Evolutionary conservation across 169 alveolate species (phyloP).

Genomic region (Eimeria mitis): DNA sequence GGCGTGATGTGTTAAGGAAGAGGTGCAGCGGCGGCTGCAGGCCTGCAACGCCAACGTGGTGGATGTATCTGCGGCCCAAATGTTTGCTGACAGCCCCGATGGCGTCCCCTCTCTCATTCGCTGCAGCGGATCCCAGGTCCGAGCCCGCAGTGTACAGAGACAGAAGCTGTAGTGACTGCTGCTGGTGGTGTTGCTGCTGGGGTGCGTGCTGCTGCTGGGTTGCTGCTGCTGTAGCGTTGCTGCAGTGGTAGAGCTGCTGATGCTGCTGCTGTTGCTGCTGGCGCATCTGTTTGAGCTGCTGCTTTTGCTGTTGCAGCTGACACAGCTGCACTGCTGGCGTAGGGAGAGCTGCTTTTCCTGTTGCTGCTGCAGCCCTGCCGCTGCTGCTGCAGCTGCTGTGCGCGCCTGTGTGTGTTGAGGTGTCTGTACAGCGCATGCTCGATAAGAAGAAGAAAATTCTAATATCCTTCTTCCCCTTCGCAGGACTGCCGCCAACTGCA

Average conservation of each 20-base stretch:
- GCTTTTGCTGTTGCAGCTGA: no score
- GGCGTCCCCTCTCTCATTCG: neutral
- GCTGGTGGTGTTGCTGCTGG: neutral
- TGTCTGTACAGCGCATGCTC: slow-evolving; percentile 2
- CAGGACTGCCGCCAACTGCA: slow-evolving; percentile 10
- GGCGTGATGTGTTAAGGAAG: slow-evolving; percentile 8
- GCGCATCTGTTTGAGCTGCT: no score
- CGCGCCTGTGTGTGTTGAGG: neutral
- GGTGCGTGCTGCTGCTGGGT: neutral
- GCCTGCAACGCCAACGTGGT: slow-evolving; percentile 22
- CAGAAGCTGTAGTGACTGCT: neutral
- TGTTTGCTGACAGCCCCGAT: slow-evolving; percentile 18
- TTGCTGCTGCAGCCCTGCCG: neutral
- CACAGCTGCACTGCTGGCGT: no score
- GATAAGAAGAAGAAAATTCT: slow-evolving; percentile 1
- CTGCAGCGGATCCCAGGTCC: slow-evolving; percentile 15
- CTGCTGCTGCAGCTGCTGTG: neutral
- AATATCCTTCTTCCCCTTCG: slow-evolving; percentile 6
- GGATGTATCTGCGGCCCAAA: neutral
- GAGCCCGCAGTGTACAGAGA: neutral
- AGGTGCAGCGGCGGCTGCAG: slow-evolving; percentile 61
- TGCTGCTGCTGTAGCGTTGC: neutral
- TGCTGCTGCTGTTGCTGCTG: no score
- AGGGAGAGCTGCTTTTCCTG: neutral
- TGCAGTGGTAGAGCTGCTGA: no score